Percentiles rank a stretch among this genome's conserved stretches.
Conservation (phyloP, 305 asterid species). For the Solanum hybrid region DNA sequence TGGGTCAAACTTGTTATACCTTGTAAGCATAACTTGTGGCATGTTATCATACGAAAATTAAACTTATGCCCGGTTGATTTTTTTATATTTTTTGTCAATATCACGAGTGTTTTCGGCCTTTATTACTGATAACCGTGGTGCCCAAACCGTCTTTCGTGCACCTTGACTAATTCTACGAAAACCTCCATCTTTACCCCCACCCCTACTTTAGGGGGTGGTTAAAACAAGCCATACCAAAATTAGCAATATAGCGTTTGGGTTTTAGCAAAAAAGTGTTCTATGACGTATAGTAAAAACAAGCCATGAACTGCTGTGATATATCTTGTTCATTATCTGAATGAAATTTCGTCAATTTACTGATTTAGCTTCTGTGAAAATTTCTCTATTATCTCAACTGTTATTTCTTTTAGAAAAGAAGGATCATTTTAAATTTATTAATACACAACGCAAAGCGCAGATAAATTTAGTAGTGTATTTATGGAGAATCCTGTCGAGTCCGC, state of each 20-base stretch:
- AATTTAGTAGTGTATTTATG: background rate
- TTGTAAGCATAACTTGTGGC: background rate
- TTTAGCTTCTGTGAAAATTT: background rate
- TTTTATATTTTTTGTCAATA: background rate
- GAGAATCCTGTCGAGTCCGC: no score
- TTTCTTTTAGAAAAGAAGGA: background rate
- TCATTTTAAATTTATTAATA: background rate
- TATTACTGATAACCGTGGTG: no score
- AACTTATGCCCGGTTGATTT: background rate
- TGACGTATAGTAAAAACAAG: background rate
- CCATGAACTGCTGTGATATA: background rate
- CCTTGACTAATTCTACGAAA: background rate
- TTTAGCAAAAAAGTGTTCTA: background rate
- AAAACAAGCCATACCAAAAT: background rate
- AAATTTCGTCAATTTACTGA: background rate
- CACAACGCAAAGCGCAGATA: background rate
- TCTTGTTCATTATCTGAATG: background rate
- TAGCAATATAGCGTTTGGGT: background rate
- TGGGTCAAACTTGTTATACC: background rate
- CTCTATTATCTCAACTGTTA: background rate
- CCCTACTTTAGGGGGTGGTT: background rate
- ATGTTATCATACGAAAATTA: background rate
- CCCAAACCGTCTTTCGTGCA: fast-evolving
- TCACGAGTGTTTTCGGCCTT: background rate
- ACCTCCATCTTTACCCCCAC: background rate